Evolutionary conservation across 306 rosid genomes (phyloP).

Genomic region (Hippophae tibetana): DNA sequence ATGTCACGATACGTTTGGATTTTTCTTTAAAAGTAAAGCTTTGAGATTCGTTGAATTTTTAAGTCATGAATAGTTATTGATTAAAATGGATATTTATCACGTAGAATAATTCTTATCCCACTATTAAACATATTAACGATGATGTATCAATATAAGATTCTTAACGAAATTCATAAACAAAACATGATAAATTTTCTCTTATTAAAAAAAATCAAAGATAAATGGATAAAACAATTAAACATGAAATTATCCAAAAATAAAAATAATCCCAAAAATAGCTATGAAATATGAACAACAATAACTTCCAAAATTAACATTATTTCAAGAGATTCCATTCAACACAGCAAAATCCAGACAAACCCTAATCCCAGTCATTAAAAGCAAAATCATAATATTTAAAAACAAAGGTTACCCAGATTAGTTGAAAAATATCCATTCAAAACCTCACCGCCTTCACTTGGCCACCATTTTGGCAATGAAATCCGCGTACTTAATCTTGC

Average conservation of each 20-base stretch:
- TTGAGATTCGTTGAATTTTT: too few relatives aligned
- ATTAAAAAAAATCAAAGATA: too few relatives aligned
- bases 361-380: constrained; percentile 13
- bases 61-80: too few relatives aligned
- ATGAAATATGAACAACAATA: constrained; percentile 17
- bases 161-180: too few relatives aligned
- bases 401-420: background rate
- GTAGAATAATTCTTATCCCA: too few relatives aligned
- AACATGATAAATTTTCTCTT: too few relatives aligned
- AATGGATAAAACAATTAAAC: background rate
- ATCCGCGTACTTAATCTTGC: constrained; percentile 92
- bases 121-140: too few relatives aligned
- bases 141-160: too few relatives aligned
- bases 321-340: constrained; percentile 19
- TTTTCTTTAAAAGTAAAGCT: too few relatives aligned
- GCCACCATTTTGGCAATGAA: constrained; percentile 97
- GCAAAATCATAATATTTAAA: too few relatives aligned
- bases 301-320: constrained; percentile 20
- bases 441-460: constrained; percentile 40
- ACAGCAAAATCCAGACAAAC: constrained; percentile 28
- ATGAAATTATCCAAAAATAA: constrained; percentile 20
- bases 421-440: constrained; percentile 16
- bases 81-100: too few relatives aligned
- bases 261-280: constrained; percentile 6
- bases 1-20: too few relatives aligned